phyloP scores from a whole-genome alignment of 1,284 basidiomycete species.

The Cerioporus squamosus region DNA sequence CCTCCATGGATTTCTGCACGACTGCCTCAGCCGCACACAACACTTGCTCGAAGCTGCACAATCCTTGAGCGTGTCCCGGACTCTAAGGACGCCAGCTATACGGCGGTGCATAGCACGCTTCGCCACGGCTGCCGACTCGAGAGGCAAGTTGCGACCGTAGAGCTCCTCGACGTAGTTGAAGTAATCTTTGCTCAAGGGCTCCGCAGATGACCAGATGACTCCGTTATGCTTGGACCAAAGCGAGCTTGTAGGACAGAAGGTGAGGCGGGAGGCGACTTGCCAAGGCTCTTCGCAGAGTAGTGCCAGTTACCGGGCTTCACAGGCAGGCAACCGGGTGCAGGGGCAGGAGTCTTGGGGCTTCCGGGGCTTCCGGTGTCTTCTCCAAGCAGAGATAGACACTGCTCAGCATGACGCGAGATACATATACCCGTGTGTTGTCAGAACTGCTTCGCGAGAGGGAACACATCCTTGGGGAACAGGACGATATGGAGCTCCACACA shows the following conservation, averaged over 20 bases:
- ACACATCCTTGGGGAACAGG: slow-evolving; percentile 73
- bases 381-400: slow-evolving; percentile 73
- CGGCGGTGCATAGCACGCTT: slow-evolving; percentile 88
- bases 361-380: slow-evolving; percentile 37
- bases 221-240: slow-evolving; percentile 1
- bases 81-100: slow-evolving; percentile 87
- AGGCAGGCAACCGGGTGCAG: slow-evolving; percentile 37
- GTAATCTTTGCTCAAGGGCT: slow-evolving; percentile 54
- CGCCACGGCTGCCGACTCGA: slow-evolving; percentile 74
- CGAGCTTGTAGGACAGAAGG: slow-evolving; percentile 15
- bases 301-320: slow-evolving; percentile 61
- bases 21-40: slow-evolving; percentile 67
- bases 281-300: slow-evolving; percentile 56
- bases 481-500: slow-evolving; percentile 78
- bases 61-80: slow-evolving; percentile 56
- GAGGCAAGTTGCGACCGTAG: slow-evolving; percentile 91
- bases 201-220: slow-evolving; percentile 31
- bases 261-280: slow-evolving; percentile 24
- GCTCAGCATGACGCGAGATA: slow-evolving; percentile 87
- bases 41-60: slow-evolving; percentile 65
- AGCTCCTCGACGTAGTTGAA: slow-evolving; percentile 86
- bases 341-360: slow-evolving; percentile 30
- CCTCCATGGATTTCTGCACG: neutral
- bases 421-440: slow-evolving; percentile 97
- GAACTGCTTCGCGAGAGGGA: slow-evolving; percentile 83